Evolutionary conservation across 1,284 basidiomycete genomes (phyloP).

Genomic region (Trametes sp.): DNA sequence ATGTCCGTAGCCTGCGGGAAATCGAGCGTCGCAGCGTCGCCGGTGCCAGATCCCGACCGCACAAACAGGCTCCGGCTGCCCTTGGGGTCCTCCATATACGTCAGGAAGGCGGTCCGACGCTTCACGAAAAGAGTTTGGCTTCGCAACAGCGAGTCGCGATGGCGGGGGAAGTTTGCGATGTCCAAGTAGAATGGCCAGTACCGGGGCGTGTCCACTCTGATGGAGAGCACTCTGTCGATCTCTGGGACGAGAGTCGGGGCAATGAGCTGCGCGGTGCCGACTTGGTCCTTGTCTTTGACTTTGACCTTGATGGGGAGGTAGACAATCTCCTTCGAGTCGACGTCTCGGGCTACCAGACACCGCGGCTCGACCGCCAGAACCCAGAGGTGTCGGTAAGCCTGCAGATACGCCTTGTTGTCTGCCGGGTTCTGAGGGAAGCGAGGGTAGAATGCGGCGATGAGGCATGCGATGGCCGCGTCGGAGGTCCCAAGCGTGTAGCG

Average conservation of each 20-base stretch:
- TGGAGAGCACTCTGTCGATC: conserved; percentile 78
- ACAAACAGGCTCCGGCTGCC: conserved; percentile 92
- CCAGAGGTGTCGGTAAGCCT: conserved; percentile 96
- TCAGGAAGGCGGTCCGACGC: conserved; percentile 89
- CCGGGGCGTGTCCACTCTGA: conserved; percentile 89
- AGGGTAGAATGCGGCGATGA: conserved; percentile 93
- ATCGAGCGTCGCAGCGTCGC: conserved; percentile 79
- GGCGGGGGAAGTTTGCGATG: conserved; percentile 69
- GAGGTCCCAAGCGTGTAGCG: conserved; percentile 93
- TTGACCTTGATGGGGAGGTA: conserved; percentile 92
- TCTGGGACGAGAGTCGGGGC: conserved; percentile 93
- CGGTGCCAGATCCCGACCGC: conserved; percentile 77
- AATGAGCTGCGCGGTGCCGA: conserved; percentile 77
- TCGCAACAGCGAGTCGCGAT: conserved; percentile 73
- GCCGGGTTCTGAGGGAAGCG: conserved; percentile 80
- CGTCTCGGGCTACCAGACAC: conserved; percentile 90
- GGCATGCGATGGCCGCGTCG: conserved; percentile 88
- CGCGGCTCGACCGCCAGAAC: conserved; percentile 94
- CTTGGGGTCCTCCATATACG: conserved; percentile 92
- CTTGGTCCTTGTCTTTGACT: conserved; percentile 66
- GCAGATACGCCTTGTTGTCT: conserved; percentile 92
- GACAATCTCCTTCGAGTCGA: conserved; percentile 89
- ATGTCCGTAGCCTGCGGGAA: conserved; percentile 79
- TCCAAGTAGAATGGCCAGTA: conserved; percentile 94
- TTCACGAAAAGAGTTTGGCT: conserved; percentile 92